A percentile compares a stretch with the other conserved stretches of the same genome.
Conservation (phyloP, 2,329 filamentous ascomycete species). For the Penicillium capsulatum region DNA sequence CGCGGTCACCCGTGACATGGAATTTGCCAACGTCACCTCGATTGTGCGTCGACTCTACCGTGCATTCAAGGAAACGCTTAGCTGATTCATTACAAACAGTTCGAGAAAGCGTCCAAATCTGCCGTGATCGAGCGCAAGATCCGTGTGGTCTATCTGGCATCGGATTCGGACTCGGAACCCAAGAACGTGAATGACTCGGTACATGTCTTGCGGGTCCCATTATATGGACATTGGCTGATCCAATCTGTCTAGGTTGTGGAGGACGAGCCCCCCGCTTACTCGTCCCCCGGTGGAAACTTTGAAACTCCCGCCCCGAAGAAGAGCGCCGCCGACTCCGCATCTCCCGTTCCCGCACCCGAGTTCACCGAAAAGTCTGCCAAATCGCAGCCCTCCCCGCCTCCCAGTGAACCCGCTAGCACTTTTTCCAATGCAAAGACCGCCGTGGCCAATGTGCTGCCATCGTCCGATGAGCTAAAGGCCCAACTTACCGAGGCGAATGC, state of each 20-base stretch:
- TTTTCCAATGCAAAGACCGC: conserved; percentile 40
- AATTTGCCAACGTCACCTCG: conserved; percentile 72
- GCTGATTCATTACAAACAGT: conserved; percentile 50
- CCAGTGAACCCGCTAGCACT: conserved; percentile 32
- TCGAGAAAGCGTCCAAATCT: conserved; percentile 69
- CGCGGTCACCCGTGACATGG: conserved; percentile 74
- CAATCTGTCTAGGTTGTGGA: conserved; percentile 28
- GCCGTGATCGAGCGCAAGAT: conserved; percentile 92
- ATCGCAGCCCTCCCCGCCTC: conserved; percentile 40
- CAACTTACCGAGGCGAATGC: conserved; percentile 73
- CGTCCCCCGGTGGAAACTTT: conserved; percentile 51
- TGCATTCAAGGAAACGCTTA: neutral
- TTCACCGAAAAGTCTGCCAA: conserved; percentile 32
- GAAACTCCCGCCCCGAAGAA: conserved; percentile 46
- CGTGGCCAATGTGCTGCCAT: conserved; percentile 48
- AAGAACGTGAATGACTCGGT: conserved; percentile 36
- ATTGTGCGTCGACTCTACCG: conserved; percentile 60
- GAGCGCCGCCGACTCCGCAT: conserved; percentile 28
- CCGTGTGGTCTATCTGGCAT: conserved; percentile 75
- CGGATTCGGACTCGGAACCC: conserved; percentile 46
- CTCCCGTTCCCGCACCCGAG: conserved; percentile 34
- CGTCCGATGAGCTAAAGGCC: conserved; percentile 61
- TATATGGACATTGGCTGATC: conserved; percentile 6
- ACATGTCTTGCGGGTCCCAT: conserved; percentile 14
- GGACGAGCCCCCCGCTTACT: conserved; percentile 52